Conservation (phyloP, 306 rosid genomes). For the Dryas drummondii region DNA sequence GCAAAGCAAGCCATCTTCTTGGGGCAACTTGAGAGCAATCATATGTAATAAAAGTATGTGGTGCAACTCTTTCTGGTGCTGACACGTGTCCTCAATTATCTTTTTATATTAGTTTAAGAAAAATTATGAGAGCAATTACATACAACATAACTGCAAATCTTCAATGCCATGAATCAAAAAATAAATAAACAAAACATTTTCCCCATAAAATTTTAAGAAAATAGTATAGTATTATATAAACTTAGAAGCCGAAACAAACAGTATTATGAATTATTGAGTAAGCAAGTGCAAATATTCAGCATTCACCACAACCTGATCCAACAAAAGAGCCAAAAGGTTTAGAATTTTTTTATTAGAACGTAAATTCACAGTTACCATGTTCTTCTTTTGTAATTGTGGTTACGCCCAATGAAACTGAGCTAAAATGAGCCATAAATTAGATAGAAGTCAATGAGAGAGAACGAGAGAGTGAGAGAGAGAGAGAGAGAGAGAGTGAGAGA, state of each 20-base stretch:
- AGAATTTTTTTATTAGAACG: background rate
- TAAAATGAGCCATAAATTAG: background rate
- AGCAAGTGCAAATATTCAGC: background rate
- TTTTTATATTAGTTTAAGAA: too few species aligned
- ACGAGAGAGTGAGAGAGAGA: constrained; percentile 1
- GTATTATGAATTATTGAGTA: background rate
- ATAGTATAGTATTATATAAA: background rate
- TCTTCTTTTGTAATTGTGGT: background rate
- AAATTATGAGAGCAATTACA: too few species aligned
- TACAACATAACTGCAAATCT: too few species aligned
- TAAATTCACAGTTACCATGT: background rate
- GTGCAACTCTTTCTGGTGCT: too few species aligned
- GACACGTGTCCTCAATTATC: too few species aligned
- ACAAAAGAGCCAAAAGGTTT: background rate
- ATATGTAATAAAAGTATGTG: too few species aligned
- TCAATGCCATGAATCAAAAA: too few species aligned
- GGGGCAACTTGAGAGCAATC: background rate
- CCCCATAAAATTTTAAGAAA: background rate
- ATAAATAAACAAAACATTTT: too few species aligned
- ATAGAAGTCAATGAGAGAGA: constrained; percentile 7
- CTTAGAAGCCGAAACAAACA: background rate
- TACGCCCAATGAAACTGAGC: background rate
- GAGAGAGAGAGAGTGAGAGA: constrained; percentile 6
- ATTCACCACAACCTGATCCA: background rate
- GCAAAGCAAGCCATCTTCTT: background rate